Evolutionary conservation across 2,329 filamentous ascomycete genomes (phyloP), one percentile per base, ranked within the genome.

Genomic region (Emericellopsis atlantica): DNA sequence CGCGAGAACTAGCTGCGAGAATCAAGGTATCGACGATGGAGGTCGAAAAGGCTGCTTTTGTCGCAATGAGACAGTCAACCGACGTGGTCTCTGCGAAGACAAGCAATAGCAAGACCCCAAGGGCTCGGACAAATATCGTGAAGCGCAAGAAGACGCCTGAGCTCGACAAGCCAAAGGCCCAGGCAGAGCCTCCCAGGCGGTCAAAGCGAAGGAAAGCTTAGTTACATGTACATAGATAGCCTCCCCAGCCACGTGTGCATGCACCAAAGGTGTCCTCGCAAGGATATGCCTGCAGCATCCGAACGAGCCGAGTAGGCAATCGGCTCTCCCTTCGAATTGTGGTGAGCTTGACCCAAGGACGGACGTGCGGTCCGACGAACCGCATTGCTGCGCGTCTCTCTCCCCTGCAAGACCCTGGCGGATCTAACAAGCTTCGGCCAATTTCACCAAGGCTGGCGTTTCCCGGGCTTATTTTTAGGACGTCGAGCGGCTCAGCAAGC

Each of bases 31-130:
- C 58, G 26, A 79, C 79, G 1, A 65, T 76, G 33, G 76, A 84
- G 29, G 60, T 81, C 5, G 84, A 88, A 57, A 80, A 72, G 54
- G 81, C 80, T 15, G 82, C 82, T 3, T 86, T 78, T 53, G 81
- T 84, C 9, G 54, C 84, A 39, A 72, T 84, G 52, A 76, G 62
- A 48, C 51, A 60, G 22, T 35, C 48, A 4, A 45, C 33, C 11
- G 23, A 36, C 36, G 26, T 22, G 31, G 41, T 22, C 4, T 36
- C 32, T 35, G 31, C 42, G 33, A 26, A 37, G n/a, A 32, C 22
- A 39, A 36, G 21, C 21, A n/a, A 37, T 12, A 29, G 36, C 21
- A 41, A 42, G 39, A 16, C 34, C 4, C 16, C 36, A 26, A 14
- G 31, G 16, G 11, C 36, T n/a, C 12, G 36, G 36, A 45, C 41